These are phyloP conservation scores for Solioccasus polychromus DNA, from an alignment of 768 basidiomycete species.

Conservation along the genomic window DNA sequence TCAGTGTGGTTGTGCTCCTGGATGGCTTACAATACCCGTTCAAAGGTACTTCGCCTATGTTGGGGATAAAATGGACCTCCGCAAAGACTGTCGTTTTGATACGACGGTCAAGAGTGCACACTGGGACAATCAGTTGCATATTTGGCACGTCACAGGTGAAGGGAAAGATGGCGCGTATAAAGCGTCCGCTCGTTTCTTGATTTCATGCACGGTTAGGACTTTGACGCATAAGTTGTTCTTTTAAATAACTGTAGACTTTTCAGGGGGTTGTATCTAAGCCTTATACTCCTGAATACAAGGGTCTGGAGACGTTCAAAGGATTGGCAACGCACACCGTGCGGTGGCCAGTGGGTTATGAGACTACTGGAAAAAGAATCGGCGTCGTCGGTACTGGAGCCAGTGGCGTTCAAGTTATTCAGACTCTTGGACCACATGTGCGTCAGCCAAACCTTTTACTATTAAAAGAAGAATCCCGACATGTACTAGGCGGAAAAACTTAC, in stretches of 20 bases:
- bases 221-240: too few species aligned
- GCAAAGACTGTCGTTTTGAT: constrained; percentile 12
- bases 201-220: constrained; percentile 4
- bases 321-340: background rate
- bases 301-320: constrained; percentile 6
- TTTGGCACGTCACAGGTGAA: constrained; percentile 6
- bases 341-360: constrained; percentile 8
- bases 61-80: constrained; percentile 7
- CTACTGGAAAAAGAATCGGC: constrained; percentile 8
- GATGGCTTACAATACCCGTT: background rate
- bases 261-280: constrained; percentile 10
- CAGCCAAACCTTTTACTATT: background rate
- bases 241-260: background rate
- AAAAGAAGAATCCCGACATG: background rate
- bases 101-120: constrained; percentile 8
- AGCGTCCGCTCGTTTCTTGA: constrained; percentile 4
- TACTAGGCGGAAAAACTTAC: constrained; percentile 6
- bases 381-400: constrained; percentile 10
- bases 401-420: constrained; percentile 8
- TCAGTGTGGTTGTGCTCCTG: background rate
- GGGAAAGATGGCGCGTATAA: constrained; percentile 3
- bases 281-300: constrained; percentile 2
- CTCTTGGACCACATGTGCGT: constrained; percentile 4
- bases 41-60: constrained; percentile 11
- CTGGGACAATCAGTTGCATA: constrained; percentile 8